Base-by-base conservation (phyloP, 2,329 filamentous ascomycete genomes). In the Alternaria sp. region DNA sequence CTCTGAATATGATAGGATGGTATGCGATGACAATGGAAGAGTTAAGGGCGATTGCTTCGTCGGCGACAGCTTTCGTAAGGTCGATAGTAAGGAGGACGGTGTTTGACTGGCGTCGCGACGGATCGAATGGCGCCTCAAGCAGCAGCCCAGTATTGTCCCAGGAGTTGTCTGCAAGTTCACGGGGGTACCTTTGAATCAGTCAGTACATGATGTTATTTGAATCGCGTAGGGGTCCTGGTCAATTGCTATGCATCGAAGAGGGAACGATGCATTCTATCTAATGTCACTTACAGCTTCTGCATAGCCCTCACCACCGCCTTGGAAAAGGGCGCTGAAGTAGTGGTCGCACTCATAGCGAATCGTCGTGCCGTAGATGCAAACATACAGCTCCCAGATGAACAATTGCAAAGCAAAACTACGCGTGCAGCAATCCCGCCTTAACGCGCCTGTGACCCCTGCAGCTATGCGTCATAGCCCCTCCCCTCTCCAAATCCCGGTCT, bases 61-160 rank as follows among this genome's bases (percentile, higher is more conserved):
- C 89, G 22, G 92, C 94, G 28, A 99, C 95, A 14, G 89, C 88
- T 67, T 88, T 90, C 3, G 94, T 98, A 64, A 99, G 86, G 78
- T 99, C 95, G 70, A 97, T 93, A 7, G 95, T 94, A 51, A 96
- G 85, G 53, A 97, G 86, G 51, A 89, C 89, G 1, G 88, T 89
- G 78, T 90, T 90, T 67, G 82, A 86, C 66, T 87, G 86, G 57
- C 84, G 81, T 39, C 82, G 82, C 9, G 82, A 78, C 32, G 84
- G 80, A 57, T 87, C 83, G 68, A 88, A 87, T 2, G 89, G 89
- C 24, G 89, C 86, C 82, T 92, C 89, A 24, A 92, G 84, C 9
- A 92, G 84, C 51, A 92, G 78, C 55, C 95, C 95, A n/a, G 96
- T 97, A 75, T 99, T 99, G 78, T 99, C 95, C 86, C 94, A 99